These are phyloP conservation scores for Xylaria sp. DNA, from an alignment of 2,329 filamentous ascomycete species.

Conservation along the genomic window DNA sequence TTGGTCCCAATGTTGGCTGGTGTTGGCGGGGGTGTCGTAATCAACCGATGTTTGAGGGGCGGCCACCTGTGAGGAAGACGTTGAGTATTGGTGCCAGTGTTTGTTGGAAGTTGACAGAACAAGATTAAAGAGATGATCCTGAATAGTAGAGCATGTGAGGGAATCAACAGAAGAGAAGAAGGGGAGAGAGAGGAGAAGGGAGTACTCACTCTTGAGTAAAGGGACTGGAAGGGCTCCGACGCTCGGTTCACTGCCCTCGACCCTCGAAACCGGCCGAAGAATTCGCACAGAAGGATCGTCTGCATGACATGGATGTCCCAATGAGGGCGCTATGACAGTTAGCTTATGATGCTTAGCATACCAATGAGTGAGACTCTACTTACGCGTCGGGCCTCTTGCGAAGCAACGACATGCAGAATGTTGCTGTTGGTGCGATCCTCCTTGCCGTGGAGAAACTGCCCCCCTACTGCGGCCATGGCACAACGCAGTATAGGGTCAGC, in stretches of 20 bases:
- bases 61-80: constrained; percentile 55
- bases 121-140: constrained; percentile 52
- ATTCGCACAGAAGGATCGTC: constrained; percentile 65
- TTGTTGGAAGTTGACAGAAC: constrained; percentile 48
- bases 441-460: constrained; percentile 60
- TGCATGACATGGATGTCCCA: constrained; percentile 65
- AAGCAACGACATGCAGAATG: constrained; percentile 63
- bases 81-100: constrained; percentile 51
- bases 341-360: constrained; percentile 21
- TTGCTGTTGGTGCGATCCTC: constrained; percentile 63
- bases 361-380: constrained; percentile 46
- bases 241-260: constrained; percentile 59
- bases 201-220: constrained; percentile 66
- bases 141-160: constrained; percentile 49
- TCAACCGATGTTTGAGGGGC: constrained; percentile 48
- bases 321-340: constrained; percentile 54
- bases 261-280: constrained; percentile 66
- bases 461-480: constrained; percentile 68
- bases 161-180: constrained; percentile 43
- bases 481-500: constrained; percentile 60
- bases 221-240: constrained; percentile 61
- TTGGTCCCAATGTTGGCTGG: constrained; percentile 58
- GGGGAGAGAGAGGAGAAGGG: constrained; percentile 49
- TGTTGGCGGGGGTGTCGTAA: constrained; percentile 38
- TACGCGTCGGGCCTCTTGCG: constrained; percentile 62